Evolutionary conservation across 768 basidiomycete species (phyloP), one percentile per base, ranked within the genome.

Genomic region (Pleurotus djamor): DNA sequence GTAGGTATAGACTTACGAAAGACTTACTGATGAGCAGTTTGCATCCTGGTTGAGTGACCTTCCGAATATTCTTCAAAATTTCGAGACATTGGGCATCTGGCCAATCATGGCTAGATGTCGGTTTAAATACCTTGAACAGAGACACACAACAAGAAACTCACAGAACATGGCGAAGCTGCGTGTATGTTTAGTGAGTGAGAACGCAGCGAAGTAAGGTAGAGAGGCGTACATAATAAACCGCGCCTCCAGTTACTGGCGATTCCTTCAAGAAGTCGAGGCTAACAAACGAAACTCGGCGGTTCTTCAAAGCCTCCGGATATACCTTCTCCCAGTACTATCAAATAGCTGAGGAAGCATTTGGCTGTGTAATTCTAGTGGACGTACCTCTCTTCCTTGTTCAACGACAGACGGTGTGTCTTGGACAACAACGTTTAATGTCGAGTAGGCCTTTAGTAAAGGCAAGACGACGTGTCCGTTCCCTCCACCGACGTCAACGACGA

Each of bases 401-500:
- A 76, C 66, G 1, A 68, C 66, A 1, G 61, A 60, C 1, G 71
- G 72, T 5, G 71, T 61, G 58, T 79, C 79, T 58, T 80, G 77
- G 13, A 79, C 64, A 32, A 74, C 65, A n/a, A 77, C 52, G 43
- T 69, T 66, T 4, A 79, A 62, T 13, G 71, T 66, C 0, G 78
- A 73, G 58, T 71, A 71, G 2, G 60, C 63, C 59, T 72, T 73
- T 1, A 68, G 59, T 2, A 81, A 67, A 8, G 61, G 60, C 44
- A 79, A 66, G 1, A 72, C 65, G 14, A 71, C 64, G 47, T 70
- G 64, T 1, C 79, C 79, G 45, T 73, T 68, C 5, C 75, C 73
- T 5, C 76, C 74, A 12, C 75, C 78, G 10, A 79, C 68, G 64
- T 80, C 78, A 54, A 75, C 75, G 14, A 80, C 66, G 2, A 65